These are phyloP conservation scores for Exobasidium rhododendri DNA, from an alignment of 1,284 basidiomycete species.

Conservation along the genomic window DNA sequence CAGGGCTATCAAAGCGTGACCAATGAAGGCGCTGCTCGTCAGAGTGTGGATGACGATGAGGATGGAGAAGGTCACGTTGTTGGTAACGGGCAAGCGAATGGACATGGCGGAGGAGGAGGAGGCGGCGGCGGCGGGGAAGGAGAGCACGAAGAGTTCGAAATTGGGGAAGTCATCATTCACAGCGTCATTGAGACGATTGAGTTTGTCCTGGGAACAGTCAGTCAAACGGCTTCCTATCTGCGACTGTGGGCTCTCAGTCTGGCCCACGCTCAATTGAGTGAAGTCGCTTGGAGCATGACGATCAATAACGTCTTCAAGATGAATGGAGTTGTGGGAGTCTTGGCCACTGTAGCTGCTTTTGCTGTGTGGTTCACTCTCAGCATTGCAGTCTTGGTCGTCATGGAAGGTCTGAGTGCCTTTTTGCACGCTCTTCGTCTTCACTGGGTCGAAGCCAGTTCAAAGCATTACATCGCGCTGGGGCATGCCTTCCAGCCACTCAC, in stretches of 20 bases:
- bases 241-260: conserved; percentile 97
- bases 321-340: conserved; percentile 59
- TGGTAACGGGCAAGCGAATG: conserved; percentile 61
- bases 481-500: conserved; percentile 59
- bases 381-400: conserved; percentile 68
- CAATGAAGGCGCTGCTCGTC: conserved; percentile 30
- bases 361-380: conserved; percentile 79
- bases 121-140: conserved; percentile 67
- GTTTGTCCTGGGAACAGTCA: conserved; percentile 97
- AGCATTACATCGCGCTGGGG: conserved; percentile 88
- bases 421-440: conserved; percentile 92
- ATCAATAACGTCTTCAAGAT: conserved; percentile 52
- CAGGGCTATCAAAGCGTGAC: conserved; percentile 69
- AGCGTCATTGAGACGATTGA: conserved; percentile 69
- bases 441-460: conserved; percentile 97
- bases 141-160: conserved; percentile 64
- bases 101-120: conserved; percentile 76
- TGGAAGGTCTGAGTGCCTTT: conserved; percentile 78
- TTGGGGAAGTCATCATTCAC: conserved; percentile 91
- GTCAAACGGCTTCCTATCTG: conserved; percentile 97
- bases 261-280: conserved; percentile 94
- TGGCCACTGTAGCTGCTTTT: conserved; percentile 68
- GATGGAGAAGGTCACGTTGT: conserved; percentile 62
- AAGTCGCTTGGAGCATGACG: conserved; percentile 64
- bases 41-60: conserved; percentile 43